phyloP scores from a whole-genome alignment of 2,329 filamentous ascomycete species.

The Xylariaceae sp. region DNA sequence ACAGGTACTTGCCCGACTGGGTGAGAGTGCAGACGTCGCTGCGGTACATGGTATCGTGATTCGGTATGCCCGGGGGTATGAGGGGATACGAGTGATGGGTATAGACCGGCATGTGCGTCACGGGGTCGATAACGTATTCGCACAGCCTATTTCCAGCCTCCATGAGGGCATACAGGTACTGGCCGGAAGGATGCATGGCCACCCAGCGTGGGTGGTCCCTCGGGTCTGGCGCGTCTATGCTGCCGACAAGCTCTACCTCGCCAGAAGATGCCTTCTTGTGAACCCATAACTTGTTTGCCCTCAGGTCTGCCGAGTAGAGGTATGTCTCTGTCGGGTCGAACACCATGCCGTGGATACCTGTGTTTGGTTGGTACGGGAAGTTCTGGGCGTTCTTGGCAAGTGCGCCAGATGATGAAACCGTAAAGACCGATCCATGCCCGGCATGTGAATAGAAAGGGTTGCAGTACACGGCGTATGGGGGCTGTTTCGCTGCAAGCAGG shows the following conservation, averaged over 20 bases:
- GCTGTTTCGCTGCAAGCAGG: slow-evolving; percentile 69
- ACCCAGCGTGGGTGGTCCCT: slow-evolving; percentile 85
- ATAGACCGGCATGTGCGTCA: slow-evolving; percentile 69
- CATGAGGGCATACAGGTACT: slow-evolving; percentile 82
- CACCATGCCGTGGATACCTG: slow-evolving; percentile 77
- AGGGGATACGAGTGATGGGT: slow-evolving; percentile 72
- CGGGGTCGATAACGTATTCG: slow-evolving; percentile 73
- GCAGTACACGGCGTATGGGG: slow-evolving; percentile 79
- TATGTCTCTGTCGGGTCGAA: slow-evolving; percentile 69
- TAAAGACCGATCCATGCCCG: slow-evolving; percentile 74
- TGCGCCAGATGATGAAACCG: slow-evolving; percentile 50
- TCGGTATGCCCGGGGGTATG: slow-evolving; percentile 65
- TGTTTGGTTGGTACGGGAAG: slow-evolving; percentile 63
- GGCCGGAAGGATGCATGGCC: slow-evolving; percentile 70
- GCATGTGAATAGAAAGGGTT: slow-evolving; percentile 88
- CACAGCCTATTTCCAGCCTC: slow-evolving; percentile 81
- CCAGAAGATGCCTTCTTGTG: slow-evolving; percentile 64
- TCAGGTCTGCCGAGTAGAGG: slow-evolving; percentile 74
- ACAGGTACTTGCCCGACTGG: slow-evolving; percentile 66
- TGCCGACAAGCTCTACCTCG: slow-evolving; percentile 63
- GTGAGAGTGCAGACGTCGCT: slow-evolving; percentile 77
- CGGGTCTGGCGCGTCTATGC: slow-evolving; percentile 62
- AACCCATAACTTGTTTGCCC: slow-evolving; percentile 76
- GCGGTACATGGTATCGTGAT: slow-evolving; percentile 62
- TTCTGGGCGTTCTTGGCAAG: slow-evolving; percentile 64